Base-by-base conservation (phyloP, 192 early-diverging fungal genomes). In the Gaertneriomyces semiglobifer region DNA sequence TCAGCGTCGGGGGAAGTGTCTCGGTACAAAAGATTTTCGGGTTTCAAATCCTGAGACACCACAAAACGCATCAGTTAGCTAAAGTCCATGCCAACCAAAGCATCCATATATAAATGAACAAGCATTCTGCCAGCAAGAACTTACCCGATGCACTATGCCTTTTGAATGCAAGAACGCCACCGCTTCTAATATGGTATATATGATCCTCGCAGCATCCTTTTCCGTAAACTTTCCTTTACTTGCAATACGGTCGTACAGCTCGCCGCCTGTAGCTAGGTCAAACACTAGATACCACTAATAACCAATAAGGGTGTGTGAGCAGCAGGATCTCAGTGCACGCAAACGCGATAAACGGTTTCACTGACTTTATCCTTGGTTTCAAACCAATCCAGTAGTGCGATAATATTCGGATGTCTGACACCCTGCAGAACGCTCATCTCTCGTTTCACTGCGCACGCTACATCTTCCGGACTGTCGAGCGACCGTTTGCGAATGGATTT, bases 181-280 rank as follows among this genome's bases (percentile, higher is more conserved):
- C 11, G 91, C 93, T 33, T 84, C 81, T 42, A 89, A 77, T 48
- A 98, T 84, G 45, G 85, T 88, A 38, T 79, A 76, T 42, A 97
- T 82, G 48, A 96, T 84, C 44, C 83, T 60, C 7, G 90, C 89
- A 3, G 92, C 94, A 63, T 95, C 93, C 4, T 74, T 60, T 73
- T 98, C 96, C 63, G 78, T 76, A 53, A 79, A 83, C 42, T 85
- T 53, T 72, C 86, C 77, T 84, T 82, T 53, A 73, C 80, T 68
- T 74, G 84, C 75, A 58, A 98, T 90, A 41, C 90, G 79, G 66
- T 96, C 90, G 73, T 96, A 97, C 38, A 99, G 76, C 76, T 99
- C 96, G 20, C 95, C 95, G 41, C 96, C 96, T 6, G 81, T 82
- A 39, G 86, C 89, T 53, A 81, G 71, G 20, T 83, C 81, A 68